Evolutionary conservation across 1,139 yeast genomes (phyloP).

Genomic region (Yamadazyma sp.): DNA sequence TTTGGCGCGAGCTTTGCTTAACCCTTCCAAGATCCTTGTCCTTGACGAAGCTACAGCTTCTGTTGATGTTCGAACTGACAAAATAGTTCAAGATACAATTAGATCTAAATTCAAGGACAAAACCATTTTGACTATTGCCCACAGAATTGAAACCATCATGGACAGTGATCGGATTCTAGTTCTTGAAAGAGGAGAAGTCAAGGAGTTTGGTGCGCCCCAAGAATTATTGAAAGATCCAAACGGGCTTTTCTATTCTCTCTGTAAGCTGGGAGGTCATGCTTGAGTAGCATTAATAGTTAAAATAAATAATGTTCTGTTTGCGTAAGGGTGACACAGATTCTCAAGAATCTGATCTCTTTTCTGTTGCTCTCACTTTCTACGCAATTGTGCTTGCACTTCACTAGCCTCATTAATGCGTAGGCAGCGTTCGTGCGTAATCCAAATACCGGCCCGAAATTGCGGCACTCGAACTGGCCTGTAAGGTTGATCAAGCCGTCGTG

Average conservation of each 20-base stretch:
- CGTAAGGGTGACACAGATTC: too few species aligned
- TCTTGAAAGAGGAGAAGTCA: slow-evolving; percentile 31
- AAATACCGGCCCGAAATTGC: too few species aligned
- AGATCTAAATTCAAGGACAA: slow-evolving; percentile 31
- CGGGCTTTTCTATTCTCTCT: slow-evolving; percentile 4
- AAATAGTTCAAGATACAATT: slow-evolving; percentile 35
- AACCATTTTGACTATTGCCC: slow-evolving; percentile 39
- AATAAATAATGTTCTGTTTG: too few species aligned
- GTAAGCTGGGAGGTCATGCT: slow-evolving; percentile 1
- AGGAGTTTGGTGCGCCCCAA: slow-evolving; percentile 32
- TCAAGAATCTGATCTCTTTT: too few species aligned
- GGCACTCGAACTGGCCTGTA: too few species aligned
- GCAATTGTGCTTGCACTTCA: too few species aligned
- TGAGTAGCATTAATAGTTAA: too few species aligned
- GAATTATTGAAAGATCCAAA: slow-evolving; percentile 6
- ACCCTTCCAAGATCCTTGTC: slow-evolving; percentile 31
- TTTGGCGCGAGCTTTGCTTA: slow-evolving; percentile 37
- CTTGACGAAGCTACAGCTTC: slow-evolving; percentile 42
- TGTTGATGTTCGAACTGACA: slow-evolving; percentile 38
- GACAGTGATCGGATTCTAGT: slow-evolving; percentile 37
- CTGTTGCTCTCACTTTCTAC: too few species aligned
- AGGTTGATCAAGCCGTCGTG: too few species aligned
- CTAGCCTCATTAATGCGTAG: too few species aligned
- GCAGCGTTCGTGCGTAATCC: too few species aligned
- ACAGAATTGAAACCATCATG: slow-evolving; percentile 35